Base-by-base conservation (phyloP, 345 rosid species). In the Mercurialis annua region DNA sequence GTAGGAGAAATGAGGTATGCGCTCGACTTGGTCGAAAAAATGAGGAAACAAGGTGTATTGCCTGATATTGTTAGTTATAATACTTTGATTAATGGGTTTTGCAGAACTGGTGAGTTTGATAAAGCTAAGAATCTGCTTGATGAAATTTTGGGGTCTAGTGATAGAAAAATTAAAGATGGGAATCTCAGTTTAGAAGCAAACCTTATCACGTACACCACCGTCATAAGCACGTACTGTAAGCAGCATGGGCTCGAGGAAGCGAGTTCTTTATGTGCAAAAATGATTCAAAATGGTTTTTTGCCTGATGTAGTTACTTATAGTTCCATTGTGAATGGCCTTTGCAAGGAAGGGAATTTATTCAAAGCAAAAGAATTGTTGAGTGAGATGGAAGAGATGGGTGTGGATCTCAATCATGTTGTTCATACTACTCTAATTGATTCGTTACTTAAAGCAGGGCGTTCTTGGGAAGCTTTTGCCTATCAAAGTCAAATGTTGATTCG, bases 231-330 rank as follows among this genome's bases (percentile, higher is more conserved):
- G 21, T 90, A 84, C 56, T 82, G 80, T 68, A 84, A 77, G 73
- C 83, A 70, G 54, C 78, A 78, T 68, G 84, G 76, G 31, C 85
- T 90, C 2, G 84, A 86, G 58, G 83, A 90, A 71, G 92, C 96
- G 14, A 69, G 80, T 53, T 67, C 73, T 30, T 71, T 84, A 68
- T 93, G 89, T 30, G 76, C 78, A 65, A 86, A 85, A 68, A 82
- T 86, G 85, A 84, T 85, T 66, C 59, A 48, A 62, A 73, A 66
- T 63, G 90, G 90, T 29, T 71, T 78, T 73, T 76, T 86, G 58
- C 96, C 92, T 10, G 92, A 90, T 79, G 85, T 86, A 36, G 87
- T 90, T 71, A 83, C 96, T n/a, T 87, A 84, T 70, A 79, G 86
- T 77, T 88, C 88, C 21, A 87, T 88, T 26, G 66, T 93, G 27